Conservation (phyloP, 805 yeast genomes). For the Starmerella gropengiesseri region DNA sequence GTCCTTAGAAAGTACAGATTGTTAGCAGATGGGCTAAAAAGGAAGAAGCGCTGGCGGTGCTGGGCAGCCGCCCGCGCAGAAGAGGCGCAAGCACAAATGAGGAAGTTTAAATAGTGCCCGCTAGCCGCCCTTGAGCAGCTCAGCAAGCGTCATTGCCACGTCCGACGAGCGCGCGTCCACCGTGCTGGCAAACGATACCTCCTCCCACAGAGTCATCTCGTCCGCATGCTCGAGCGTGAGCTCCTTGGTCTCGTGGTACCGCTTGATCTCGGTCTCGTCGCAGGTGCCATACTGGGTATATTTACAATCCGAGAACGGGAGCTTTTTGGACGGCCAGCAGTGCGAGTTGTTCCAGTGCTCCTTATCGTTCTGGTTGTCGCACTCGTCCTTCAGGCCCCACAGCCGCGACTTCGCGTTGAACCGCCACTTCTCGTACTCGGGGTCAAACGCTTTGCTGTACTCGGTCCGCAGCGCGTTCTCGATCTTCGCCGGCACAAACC, state of each 20-base stretch:
- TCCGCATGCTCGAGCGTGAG: constrained; percentile 6
- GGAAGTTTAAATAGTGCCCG: no score
- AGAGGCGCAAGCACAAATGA: no score
- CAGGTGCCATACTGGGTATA: constrained; percentile 17
- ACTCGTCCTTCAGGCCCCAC: constrained; percentile 10
- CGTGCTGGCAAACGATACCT: not conserved
- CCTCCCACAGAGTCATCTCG: constrained; percentile 8
- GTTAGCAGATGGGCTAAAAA: no score
- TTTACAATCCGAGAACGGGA: constrained; percentile 2
- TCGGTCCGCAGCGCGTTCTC: constrained; percentile 33
- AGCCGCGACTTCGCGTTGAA: constrained; percentile 11
- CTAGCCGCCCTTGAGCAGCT: no score
- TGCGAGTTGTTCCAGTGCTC: not conserved
- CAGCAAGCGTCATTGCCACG: not conserved
- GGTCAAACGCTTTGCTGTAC: constrained; percentile 23
- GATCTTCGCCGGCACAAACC: constrained; percentile 37
- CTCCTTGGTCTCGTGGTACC: constrained; percentile 11
- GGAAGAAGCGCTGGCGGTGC: no score
- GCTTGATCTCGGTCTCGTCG: constrained; percentile 9
- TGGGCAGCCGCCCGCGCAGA: no score
- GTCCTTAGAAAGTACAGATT: no score
- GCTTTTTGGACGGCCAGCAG: not conserved
- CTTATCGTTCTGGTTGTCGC: not conserved
- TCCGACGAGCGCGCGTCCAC: not conserved
- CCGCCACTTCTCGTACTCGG: constrained; percentile 17